Conservation (phyloP, 306 rosid genomes). For the Castanea crenata region DNA sequence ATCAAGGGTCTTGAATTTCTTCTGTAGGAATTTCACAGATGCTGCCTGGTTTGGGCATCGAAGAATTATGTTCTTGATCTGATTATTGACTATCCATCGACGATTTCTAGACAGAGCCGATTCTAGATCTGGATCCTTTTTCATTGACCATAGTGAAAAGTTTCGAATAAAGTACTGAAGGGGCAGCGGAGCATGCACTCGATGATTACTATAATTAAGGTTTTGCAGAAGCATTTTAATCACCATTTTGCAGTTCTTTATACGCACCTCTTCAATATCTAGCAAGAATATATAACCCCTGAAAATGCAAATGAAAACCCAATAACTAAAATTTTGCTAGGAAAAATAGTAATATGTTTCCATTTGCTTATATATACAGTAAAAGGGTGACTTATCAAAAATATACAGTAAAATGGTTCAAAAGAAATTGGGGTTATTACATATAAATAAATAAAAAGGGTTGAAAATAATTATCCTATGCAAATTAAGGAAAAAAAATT, state of each 20-base stretch:
- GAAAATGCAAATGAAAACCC: neutral
- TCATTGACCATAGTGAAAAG: slow-evolving; percentile 80
- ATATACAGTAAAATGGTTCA: neutral
- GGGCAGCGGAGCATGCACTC: neutral
- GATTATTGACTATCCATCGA: slow-evolving; percentile 83
- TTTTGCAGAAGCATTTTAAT: slow-evolving; percentile 2
- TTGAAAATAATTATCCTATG: no score
- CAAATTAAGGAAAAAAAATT: no score
- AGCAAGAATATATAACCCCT: no score
- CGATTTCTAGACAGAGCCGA: slow-evolving; percentile 73
- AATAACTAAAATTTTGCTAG: neutral
- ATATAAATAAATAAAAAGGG: no score
- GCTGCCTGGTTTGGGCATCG: slow-evolving; percentile 58
- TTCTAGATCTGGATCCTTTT: slow-evolving; percentile 83
- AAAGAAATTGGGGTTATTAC: no score
- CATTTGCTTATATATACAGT: neutral
- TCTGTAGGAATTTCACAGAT: slow-evolving; percentile 62
- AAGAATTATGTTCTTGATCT: slow-evolving; percentile 74
- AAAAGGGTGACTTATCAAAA: no score
- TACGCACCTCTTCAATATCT: neutral
- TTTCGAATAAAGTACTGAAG: slow-evolving; percentile 28
- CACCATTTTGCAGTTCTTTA: slow-evolving; percentile 1
- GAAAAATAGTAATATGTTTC: neutral
- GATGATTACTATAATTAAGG: neutral
- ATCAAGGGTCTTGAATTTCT: slow-evolving; percentile 82